Percentiles rank a stretch among this genome's conserved stretches.
Evolutionary conservation across 164 flowering plant genomes (phyloP).

Genomic region (Stephania yunnanensis): DNA sequence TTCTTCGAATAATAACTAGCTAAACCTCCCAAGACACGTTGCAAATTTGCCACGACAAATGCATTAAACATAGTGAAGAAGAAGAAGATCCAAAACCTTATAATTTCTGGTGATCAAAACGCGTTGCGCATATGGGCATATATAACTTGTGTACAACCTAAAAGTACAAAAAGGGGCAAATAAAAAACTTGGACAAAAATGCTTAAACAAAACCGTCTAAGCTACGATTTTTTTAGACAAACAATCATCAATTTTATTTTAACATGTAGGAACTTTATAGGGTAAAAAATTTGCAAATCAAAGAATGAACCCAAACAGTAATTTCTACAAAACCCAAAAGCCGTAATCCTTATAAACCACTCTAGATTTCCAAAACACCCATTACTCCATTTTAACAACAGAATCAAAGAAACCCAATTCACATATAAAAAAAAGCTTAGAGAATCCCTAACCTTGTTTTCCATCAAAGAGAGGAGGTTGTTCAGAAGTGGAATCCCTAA

Average conservation of each 20-base stretch:
- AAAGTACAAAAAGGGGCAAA: slow-evolving; percentile 4
- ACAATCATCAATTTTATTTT: neutral
- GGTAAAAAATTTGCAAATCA: too few species aligned
- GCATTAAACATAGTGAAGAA: too few species aligned
- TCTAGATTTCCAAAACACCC: neutral
- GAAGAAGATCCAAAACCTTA: slow-evolving; percentile 41
- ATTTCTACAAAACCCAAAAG: neutral
- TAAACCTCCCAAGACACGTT: neutral
- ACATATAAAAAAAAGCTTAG: too few species aligned
- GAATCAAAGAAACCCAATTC: too few species aligned
- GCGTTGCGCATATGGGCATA: slow-evolving; percentile 83
- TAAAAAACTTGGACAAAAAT: too few species aligned
- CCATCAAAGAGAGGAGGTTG: slow-evolving; percentile 66
- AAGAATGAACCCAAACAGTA: too few species aligned
- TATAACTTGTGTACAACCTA: slow-evolving; percentile 66
- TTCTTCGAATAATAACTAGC: neutral
- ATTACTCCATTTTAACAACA: too few species aligned
- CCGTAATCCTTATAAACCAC: too few species aligned
- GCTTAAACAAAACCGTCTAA: neutral
- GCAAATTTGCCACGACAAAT: neutral
- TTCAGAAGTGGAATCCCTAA: slow-evolving; percentile 46
- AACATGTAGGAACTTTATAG: neutral
- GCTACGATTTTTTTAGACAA: too few species aligned
- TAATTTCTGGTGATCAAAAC: slow-evolving; percentile 71
- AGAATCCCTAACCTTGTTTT: slow-evolving; percentile 36